Percentiles rank a stretch among this genome's conserved stretches.
Evolutionary conservation across 257 asterid species (phyloP).

Genomic region (Cinchona pubescens): DNA sequence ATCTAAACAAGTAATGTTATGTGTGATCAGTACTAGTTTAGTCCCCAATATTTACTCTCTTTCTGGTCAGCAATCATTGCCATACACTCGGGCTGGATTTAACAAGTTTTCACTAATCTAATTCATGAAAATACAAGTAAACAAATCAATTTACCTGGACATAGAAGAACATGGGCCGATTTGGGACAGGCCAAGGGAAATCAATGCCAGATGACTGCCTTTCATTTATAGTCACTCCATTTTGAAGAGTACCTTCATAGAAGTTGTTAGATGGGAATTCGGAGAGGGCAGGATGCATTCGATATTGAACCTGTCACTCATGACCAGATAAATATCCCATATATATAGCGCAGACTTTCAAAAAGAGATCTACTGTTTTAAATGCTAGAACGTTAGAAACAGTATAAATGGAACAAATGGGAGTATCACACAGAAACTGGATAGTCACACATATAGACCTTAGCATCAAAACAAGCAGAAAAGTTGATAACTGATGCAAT

Average conservation of each 20-base stretch:
- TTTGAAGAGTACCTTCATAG: slow-evolving; percentile 98
- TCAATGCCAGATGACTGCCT: slow-evolving; percentile 97
- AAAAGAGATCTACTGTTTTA: not conserved
- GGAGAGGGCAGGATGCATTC: slow-evolving; percentile 99
- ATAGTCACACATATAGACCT: too few relatives aligned
- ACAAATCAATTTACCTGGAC: slow-evolving; percentile 63
- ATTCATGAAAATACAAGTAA: not conserved
- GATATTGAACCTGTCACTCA: slow-evolving; percentile 81
- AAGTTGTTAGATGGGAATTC: slow-evolving; percentile 97
- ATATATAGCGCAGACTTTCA: not conserved
- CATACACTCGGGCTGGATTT: not conserved
- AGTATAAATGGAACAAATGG: not conserved
- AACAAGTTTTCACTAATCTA: not conserved
- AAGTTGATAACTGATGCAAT: not conserved
- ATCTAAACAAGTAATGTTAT: not conserved
- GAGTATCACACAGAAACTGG: not conserved
- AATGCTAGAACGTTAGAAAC: not conserved
- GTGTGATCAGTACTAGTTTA: not conserved
- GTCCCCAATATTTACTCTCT: not conserved
- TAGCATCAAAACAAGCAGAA: not conserved
- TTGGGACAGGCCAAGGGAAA: slow-evolving; percentile 99
- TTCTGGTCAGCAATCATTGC: not conserved
- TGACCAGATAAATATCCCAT: slow-evolving; percentile 1
- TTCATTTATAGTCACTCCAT: slow-evolving; percentile 90
- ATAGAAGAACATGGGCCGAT: slow-evolving; percentile 97